These are phyloP conservation scores for Aureobasidium sp. DNA, from an alignment of 2,329 filamentous ascomycete genomes.

Conservation along the genomic window DNA sequence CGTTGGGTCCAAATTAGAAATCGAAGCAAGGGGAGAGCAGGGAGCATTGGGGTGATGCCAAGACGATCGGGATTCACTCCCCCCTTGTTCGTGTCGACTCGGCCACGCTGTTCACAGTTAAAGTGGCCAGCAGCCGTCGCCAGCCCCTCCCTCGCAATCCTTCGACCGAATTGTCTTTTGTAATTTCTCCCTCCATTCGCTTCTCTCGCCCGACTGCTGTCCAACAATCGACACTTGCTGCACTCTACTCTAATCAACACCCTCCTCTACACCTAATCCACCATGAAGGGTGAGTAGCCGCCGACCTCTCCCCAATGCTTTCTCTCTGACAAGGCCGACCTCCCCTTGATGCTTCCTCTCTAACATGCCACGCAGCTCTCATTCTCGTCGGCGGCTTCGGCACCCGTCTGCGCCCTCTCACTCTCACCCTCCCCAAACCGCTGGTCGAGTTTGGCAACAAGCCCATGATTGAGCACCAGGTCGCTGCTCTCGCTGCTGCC, in stretches of 20 bases:
- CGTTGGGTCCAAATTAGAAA: constrained; percentile 6
- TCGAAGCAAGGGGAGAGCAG: constrained; percentile 1
- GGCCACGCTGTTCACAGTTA: constrained; percentile 6
- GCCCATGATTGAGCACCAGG: constrained; percentile 98
- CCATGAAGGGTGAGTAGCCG: constrained; percentile 11
- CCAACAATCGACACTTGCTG: background rate
- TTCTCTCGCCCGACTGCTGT: too few relatives aligned
- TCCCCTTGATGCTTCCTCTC: background rate
- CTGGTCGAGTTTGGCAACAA: constrained; percentile 98
- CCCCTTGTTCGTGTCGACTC: background rate
- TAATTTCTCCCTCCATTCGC: background rate
- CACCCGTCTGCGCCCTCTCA: constrained; percentile 93
- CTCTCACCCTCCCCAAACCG: constrained; percentile 91
- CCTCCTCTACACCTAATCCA: background rate
- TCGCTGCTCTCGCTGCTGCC: constrained; percentile 84
- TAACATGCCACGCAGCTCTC: constrained; percentile 60
- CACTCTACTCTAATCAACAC: constrained; percentile 1
- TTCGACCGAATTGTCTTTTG: background rate
- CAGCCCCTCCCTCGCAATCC: constrained; percentile 2
- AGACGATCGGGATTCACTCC: background rate
- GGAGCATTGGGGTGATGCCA: background rate
- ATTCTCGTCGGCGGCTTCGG: constrained; percentile 99
- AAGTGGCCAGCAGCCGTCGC: background rate
- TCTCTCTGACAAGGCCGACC: background rate
- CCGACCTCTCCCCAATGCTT: background rate